Conservation (phyloP, 495 filamentous ascomycete species). For the Penicillium pulvis region DNA sequence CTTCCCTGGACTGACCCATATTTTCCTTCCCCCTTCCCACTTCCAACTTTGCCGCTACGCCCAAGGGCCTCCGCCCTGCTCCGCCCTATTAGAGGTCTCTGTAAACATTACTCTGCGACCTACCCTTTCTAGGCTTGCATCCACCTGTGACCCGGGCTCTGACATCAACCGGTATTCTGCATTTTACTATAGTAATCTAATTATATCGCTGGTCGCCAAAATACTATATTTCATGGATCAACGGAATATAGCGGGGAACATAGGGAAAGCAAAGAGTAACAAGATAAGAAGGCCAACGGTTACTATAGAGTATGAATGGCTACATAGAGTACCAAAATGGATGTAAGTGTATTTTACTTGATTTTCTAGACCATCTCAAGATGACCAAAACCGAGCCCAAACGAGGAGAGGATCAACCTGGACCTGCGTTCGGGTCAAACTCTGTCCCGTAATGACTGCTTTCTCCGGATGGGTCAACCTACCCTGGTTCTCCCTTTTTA, state of each 20-base stretch:
- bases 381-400: conserved; percentile 22
- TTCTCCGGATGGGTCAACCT: conserved; percentile 42
- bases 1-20: conserved; percentile 7
- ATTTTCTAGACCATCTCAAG: conserved; percentile 6
- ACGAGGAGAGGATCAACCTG: conserved; percentile 51
- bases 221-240: neutral
- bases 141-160: conserved; percentile 45
- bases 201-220: neutral
- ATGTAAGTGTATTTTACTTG: conserved; percentile 7
- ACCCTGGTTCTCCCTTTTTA: conserved; percentile 36
- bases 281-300: neutral
- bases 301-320: neutral
- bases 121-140: conserved; percentile 40
- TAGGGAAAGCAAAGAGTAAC: neutral
- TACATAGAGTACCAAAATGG: neutral
- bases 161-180: conserved; percentile 44
- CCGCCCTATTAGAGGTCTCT: conserved; percentile 20
- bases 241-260: neutral
- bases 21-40: conserved; percentile 13
- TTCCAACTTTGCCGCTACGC: conserved; percentile 19
- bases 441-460: conserved; percentile 41
- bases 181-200: conserved; percentile 4
- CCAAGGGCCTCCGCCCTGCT: conserved; percentile 23
- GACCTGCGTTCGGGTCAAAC: conserved; percentile 52
- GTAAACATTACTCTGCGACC: conserved; percentile 34